Base-by-base conservation (phyloP, 805 yeast species). In the Candida railenensis region DNA sequence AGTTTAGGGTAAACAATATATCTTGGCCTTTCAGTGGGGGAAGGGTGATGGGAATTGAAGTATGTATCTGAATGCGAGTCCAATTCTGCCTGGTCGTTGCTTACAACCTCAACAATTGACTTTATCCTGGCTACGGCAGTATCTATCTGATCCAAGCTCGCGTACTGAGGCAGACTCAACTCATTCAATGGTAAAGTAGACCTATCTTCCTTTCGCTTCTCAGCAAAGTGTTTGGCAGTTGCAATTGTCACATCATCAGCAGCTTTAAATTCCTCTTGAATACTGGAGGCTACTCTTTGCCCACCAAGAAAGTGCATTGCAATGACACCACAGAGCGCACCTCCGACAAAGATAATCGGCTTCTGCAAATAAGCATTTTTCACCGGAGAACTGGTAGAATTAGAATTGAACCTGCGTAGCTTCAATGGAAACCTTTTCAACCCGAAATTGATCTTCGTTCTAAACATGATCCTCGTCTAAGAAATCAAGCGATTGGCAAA, bases 1-100 rank as follows among this genome's bases (percentile, higher is more conserved):
- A 77, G 65, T 28, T 73, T 74, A 1, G 92, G 91, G 55, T 76
- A 87, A 2, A 80, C 75, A 3, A 87, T 73, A 20, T 80, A 70
- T 42, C 50, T 47, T 5, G 72, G 67, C 33, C 55, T 53, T 44
- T 67, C 63, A 22, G 56, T 51, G 1, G 57, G 50, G 16, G 56
- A 51, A 2, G 71, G 64, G 37, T 67, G 66, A 42, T 64, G 67
- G 2, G 71, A 58, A 45, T 66, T 67, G 57, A 66, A 66, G 43
- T 61, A 65, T 19, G 66, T 63, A 40, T 67, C 71, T 16, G 68
- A 49, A 37, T 67, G 71, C 9, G 58, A 48, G 8, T 51, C 55
- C 12, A 58, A 45, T 20, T 56, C 64, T 4, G n/a, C 39, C 21
- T 40, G 34, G 25, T 59, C 67, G 18, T 56, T 52, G 25, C 58